Percentiles rank a stretch among this genome's conserved stretches.
phyloP scores from a whole-genome alignment of 2,329 filamentous ascomycete genomes.

The Phoma sp. region DNA sequence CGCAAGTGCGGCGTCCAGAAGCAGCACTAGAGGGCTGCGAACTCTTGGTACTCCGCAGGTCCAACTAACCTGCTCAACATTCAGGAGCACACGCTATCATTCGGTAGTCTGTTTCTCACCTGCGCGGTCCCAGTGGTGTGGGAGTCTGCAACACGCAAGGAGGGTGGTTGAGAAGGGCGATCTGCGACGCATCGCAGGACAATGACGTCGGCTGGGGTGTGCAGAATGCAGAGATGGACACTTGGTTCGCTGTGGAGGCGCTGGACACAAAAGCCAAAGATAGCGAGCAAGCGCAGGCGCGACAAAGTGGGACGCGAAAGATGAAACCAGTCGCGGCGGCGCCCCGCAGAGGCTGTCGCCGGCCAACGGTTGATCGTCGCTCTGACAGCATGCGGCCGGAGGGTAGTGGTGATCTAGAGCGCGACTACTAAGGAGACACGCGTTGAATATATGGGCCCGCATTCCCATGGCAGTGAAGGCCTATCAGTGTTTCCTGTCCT shows the following conservation, averaged over 20 bases:
- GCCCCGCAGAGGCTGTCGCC: conserved; percentile 8
- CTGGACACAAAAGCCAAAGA: conserved; percentile 3
- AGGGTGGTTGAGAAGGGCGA: background rate
- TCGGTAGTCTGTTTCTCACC: conserved; percentile 3
- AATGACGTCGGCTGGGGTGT: conserved; percentile 7
- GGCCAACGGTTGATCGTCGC: background rate
- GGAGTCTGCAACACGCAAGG: conserved; percentile 7
- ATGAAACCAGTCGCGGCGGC: background rate
- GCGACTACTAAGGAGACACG: conserved; percentile 9
- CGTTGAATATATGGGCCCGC: conserved; percentile 15
- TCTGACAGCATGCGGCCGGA: background rate
- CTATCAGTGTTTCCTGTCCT: conserved; percentile 1
- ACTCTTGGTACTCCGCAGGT: conserved; percentile 9
- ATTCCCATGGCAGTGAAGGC: conserved; percentile 5
- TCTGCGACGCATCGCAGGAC: background rate
- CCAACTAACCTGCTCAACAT: conserved; percentile 9
- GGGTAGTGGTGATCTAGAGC: conserved; percentile 6
- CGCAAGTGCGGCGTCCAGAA: conserved; percentile 26
- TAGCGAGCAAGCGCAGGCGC: conserved; percentile 9
- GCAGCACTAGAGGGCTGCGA: conserved; percentile 19
- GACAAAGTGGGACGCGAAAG: conserved; percentile 1
- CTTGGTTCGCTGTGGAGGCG: conserved; percentile 7
- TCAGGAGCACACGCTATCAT: conserved; percentile 3
- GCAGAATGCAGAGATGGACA: background rate
- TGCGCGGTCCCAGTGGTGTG: conserved; percentile 2